Evolutionary conservation across 2,329 filamentous ascomycete genomes (phyloP), one percentile per base, ranked within the genome.

Genomic region (Triangularia verruculosa): DNA sequence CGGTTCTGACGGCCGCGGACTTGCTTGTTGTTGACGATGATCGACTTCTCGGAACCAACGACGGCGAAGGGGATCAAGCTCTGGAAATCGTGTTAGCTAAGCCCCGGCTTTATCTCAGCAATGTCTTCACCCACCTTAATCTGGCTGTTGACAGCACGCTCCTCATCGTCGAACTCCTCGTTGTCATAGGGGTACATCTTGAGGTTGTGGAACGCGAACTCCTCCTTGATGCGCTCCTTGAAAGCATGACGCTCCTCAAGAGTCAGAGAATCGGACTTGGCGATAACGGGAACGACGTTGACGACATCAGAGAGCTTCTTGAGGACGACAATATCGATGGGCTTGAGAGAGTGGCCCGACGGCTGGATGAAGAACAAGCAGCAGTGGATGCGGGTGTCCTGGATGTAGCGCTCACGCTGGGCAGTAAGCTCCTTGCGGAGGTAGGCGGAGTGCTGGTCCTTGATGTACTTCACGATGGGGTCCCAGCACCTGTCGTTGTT

Each of bases 401-500:
- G 94, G 72, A 99, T 97, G 80, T 99, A 99, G 74, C 95, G 90
- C 82, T 99, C 95, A 81, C 95, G 92, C 85, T 99, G 95, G 71
- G 95, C 95, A 62, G 95, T 98, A 75, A 99, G 92, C 81, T 99
- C 95, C 86, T 99, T 99, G 80, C 95, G 92, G 72, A 99, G 88
- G 83, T 98, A 99, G 74, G 95, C 94, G 60, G 93, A 97, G 85
- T 99, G 95, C 84, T 99, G 95, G 81, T 99, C 95, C 86, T 99
- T 99, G 86, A 99, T 99, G 82, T 99, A 99, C 85, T 99, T 99
- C 85, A 99, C 94, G 78, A 99, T 99, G 68, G 95, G 95, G 77
- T 99, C 95, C 95, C 95, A 99, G 89, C 95, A 99, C 86, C 95
- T 91, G 83, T 99, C 95, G 80, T 99, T 99, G 87, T 99, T 99